These are phyloP conservation scores for Orbilia oligospora DNA, from an alignment of 2,329 filamentous ascomycete genomes.

Conservation along the genomic window DNA sequence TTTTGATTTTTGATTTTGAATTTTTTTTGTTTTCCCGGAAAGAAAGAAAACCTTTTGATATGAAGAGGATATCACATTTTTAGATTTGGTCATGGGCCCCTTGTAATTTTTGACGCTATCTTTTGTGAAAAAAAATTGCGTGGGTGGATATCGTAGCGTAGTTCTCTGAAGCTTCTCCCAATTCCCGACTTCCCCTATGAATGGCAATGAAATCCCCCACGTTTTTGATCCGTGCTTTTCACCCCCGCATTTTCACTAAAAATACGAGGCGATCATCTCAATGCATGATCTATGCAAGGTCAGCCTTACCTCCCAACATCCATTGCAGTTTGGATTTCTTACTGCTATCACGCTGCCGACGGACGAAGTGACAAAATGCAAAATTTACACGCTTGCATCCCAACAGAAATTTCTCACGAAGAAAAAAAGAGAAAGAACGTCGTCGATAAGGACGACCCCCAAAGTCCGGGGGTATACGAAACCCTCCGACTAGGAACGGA, in stretches of 20 bases:
- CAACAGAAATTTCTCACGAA: slow-evolving; percentile 23
- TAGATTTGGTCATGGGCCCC: slow-evolving; percentile 4
- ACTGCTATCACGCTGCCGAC: slow-evolving; percentile 23
- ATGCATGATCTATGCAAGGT: slow-evolving; percentile 57
- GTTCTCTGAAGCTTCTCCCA: slow-evolving; percentile 12
- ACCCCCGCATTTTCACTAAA: slow-evolving; percentile 48
- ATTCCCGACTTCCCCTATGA: slow-evolving; percentile 17
- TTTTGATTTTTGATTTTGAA: background rate
- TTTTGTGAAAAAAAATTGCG: slow-evolving; percentile 40
- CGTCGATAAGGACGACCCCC: background rate
- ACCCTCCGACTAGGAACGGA: slow-evolving; percentile 50
- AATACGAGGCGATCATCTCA: slow-evolving; percentile 59
- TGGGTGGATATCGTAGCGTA: slow-evolving; percentile 26
- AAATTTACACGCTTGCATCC: slow-evolving; percentile 29
- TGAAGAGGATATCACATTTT: slow-evolving; percentile 53
- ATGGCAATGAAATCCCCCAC: slow-evolving; percentile 40
- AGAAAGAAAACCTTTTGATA: slow-evolving; percentile 18
- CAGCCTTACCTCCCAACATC: slow-evolving; percentile 50
- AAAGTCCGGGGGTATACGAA: slow-evolving; percentile 36
- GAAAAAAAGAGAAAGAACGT: background rate
- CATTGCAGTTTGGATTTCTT: slow-evolving; percentile 21
- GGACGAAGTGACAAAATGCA: background rate
- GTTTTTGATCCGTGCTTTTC: slow-evolving; percentile 16
- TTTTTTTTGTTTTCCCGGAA: slow-evolving; percentile 19
- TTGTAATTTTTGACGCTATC: slow-evolving; percentile 16